Base-by-base conservation (phyloP, 352 stramenopile species). In the Phytopythium helicoides region DNA sequence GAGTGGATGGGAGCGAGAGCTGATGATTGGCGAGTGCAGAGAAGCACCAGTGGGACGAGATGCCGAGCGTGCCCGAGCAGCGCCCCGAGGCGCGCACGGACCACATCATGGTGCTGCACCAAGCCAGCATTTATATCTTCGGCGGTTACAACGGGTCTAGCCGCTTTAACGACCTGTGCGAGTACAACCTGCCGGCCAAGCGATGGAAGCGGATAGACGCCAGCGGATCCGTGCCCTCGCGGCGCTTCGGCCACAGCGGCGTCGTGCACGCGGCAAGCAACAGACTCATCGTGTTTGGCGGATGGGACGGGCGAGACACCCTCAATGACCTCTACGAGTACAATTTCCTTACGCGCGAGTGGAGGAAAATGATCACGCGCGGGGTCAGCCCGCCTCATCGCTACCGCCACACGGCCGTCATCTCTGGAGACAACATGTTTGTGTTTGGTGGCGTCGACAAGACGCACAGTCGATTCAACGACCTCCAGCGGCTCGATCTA, bases 401-500 rank as follows among this genome's bases (percentile, higher is more conserved):
- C 49, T 95, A 95, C 62, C 80, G 86, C 34, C 86, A 95, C 56
- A 92, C 82, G 15, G 81, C 83, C 0, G 84, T 95, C 25, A 83
- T 95, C 19, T 92, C 74, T 44, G 84, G 74, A 7, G 74, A 91
- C 47, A 91, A 80, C 58, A 95, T 95, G 86, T 91, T 92, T 54
- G 79, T 95, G 11, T 95, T 95, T 62, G 86, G 86, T 33, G 86
- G 86, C n/a, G 86, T 95, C 6, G 86, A 95, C 75, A 95, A 95
- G 58, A 84, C 81, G 1, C 86, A 95, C 63, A 87, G 73, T 31
- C 84, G 86, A 3, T 95, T 94, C 42, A 94, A 94, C 54, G 86
- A 95, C 56, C 58, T 95, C 21, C 80, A 93, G 55, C 69, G 76
- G 34, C 68, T 94, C 4, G 77, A 94, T 55, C 58, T 92, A 16